These are phyloP conservation scores for Fusarium pseudocircinatum DNA, from an alignment of 2,329 filamentous ascomycete species.

Conservation along the genomic window DNA sequence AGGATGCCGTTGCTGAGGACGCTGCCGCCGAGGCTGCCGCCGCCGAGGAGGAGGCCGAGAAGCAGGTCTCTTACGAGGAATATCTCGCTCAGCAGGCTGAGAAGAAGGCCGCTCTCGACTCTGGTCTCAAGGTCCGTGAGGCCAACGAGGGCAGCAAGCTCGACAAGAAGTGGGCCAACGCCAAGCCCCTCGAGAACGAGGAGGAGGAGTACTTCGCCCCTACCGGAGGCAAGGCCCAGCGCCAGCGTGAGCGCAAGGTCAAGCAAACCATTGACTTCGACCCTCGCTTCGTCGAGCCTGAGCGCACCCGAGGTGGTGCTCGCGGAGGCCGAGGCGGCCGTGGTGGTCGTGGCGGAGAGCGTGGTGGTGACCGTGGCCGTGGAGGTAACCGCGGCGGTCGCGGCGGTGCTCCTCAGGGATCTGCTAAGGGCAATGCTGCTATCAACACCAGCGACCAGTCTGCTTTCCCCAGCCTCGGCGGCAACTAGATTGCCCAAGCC, in stretches of 20 bases:
- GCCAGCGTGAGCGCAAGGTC: constrained; percentile 89
- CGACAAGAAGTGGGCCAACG: constrained; percentile 92
- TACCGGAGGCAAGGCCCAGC: constrained; percentile 78
- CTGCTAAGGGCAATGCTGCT: constrained; percentile 45
- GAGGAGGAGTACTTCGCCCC: constrained; percentile 83
- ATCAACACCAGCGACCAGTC: constrained; percentile 67
- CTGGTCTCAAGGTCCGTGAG: constrained; percentile 77
- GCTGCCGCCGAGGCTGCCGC: constrained; percentile 56
- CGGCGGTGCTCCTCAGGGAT: constrained; percentile 47
- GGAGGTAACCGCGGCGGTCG: constrained; percentile 42
- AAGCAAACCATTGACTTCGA: constrained; percentile 93
- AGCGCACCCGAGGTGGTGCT: constrained; percentile 64
- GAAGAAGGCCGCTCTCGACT: constrained; percentile 79
- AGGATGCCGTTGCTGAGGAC: constrained; percentile 69
- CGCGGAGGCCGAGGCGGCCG: constrained; percentile 59
- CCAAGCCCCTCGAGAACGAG: constrained; percentile 75
- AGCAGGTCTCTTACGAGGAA: constrained; percentile 87
- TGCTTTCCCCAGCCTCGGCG: constrained; percentile 70
- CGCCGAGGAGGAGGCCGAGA: constrained; percentile 71
- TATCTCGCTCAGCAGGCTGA: constrained; percentile 79
- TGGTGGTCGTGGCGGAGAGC: constrained; percentile 53
- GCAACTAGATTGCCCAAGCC: constrained; percentile 53
- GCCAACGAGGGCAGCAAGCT: constrained; percentile 89
- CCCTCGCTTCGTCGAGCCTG: constrained; percentile 79
- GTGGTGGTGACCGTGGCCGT: constrained; percentile 52